Evolutionary conservation across 179 eudicot genomes (phyloP).

Genomic region (Spergularia azorica): DNA sequence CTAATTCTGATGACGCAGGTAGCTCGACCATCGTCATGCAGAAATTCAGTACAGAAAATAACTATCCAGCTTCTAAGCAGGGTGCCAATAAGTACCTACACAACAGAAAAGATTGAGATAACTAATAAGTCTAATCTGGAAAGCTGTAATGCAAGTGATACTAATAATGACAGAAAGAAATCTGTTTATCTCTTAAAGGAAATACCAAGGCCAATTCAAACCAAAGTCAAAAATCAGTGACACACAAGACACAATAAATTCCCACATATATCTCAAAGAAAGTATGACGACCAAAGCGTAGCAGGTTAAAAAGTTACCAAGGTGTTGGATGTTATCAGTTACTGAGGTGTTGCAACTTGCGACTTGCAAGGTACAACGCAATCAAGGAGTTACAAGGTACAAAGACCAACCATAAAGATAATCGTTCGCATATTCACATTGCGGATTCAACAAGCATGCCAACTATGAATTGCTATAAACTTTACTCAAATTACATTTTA

Average conservation of each 20-base stretch:
- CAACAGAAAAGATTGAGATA: not conserved
- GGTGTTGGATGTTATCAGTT: not conserved
- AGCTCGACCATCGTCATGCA: conserved; percentile 28
- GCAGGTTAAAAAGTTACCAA: no score
- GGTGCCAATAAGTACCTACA: conserved; percentile 21
- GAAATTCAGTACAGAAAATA: not conserved
- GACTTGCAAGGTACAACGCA: not conserved
- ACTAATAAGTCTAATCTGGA: conserved; percentile 8
- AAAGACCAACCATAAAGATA: not conserved
- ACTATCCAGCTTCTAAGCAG: conserved; percentile 16
- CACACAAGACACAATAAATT: conserved; percentile 10
- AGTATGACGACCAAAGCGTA: not conserved
- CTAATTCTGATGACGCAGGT: conserved; percentile 25
- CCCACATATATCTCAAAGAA: conserved; percentile 10
- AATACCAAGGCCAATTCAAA: not conserved
- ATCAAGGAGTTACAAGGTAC: not conserved
- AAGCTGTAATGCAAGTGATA: not conserved
- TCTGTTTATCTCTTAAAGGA: not conserved
- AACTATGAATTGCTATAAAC: not conserved
- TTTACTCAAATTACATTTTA: not conserved
- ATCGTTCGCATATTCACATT: not conserved
- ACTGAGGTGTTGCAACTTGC: not conserved
- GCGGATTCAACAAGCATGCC: not conserved
- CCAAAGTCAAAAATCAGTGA: not conserved
- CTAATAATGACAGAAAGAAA: not conserved